phyloP scores from a whole-genome alignment of 768 basidiomycete species.

The Brasilioporus rufonigricans region DNA sequence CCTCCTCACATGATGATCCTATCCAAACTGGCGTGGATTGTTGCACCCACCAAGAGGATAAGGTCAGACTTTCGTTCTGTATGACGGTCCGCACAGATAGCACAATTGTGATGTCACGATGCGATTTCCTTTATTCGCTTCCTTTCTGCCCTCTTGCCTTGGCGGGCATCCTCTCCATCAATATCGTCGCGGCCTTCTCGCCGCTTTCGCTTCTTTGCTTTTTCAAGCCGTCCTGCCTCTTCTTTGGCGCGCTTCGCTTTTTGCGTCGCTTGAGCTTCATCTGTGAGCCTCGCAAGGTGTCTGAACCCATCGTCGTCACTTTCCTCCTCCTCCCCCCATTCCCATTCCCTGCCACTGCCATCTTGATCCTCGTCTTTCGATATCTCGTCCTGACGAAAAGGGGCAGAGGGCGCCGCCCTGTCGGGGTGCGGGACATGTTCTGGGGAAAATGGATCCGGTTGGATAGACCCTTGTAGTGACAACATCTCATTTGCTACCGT shows the following conservation, averaged over 20 bases:
- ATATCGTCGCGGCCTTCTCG: conserved; percentile 17
- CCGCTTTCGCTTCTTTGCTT: conserved; percentile 31
- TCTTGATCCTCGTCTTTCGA: conserved; percentile 19
- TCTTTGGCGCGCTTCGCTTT: conserved; percentile 26
- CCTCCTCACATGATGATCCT: conserved; percentile 1
- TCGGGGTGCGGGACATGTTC: conserved; percentile 43
- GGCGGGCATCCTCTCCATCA: conserved; percentile 6
- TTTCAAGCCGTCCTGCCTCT: conserved; percentile 27
- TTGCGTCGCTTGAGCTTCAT: conserved; percentile 27
- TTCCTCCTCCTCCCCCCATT: conserved; percentile 17
- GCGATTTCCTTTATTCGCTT: conserved; percentile 14
- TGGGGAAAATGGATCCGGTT: conserved; percentile 70
- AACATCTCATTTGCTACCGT: conserved; percentile 94
- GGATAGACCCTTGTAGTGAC: conserved; percentile 82
- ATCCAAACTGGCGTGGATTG: not conserved
- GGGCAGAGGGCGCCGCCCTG: conserved; percentile 2
- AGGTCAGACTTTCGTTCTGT: not conserved
- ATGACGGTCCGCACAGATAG: not conserved
- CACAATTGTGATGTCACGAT: conserved; percentile 5
- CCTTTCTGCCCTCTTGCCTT: conserved; percentile 9
- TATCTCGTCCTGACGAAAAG: conserved; percentile 9
- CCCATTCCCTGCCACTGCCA: not conserved
- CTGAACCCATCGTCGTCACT: conserved; percentile 33
- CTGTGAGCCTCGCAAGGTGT: conserved; percentile 29
- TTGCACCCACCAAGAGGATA: not conserved